Base-by-base conservation (phyloP, 768 basidiomycete species). In the Tulasnella sp. region DNA sequence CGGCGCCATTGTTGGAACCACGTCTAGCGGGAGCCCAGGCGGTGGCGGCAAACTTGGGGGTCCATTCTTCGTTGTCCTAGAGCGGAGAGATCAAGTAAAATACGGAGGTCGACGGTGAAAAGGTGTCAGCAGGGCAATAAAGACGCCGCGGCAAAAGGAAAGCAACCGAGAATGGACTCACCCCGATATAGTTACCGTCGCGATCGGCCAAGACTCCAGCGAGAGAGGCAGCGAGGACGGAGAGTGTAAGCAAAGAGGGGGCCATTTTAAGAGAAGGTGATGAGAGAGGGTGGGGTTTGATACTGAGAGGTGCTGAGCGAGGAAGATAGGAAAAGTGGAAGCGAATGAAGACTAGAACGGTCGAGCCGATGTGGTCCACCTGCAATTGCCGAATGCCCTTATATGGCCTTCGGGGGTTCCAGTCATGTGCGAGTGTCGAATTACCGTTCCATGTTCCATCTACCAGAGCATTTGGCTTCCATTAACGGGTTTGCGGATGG, bases 21-120 rank as follows among this genome's bases (percentile, higher is more conserved):
- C 38, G 37, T 7, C 37, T 19, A 31, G 67, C 8, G 17, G 37
- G 29, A 29, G 42, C 38, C 71, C 71, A 72, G 3, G 38, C 36
- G 40, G 71, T 45, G 37, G 31, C 38, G 42, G 71, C 71, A 36
- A 72, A 72, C 37, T 45, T 29, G 29, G 71, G 71, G 38, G 71
- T 72, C 71, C 71, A 72, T 25, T 72, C 49, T 5, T 52, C 71
- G 71, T 72, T 72, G 71, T 72, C 38, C 71, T 72, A n/a, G 15
- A 22, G 34, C 15, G 19, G 67, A 72, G 42, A 39, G 25, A n/a
- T 4, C 25, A 19, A 52, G 17, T 15, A 19, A 52, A n/a, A n/a
- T 42, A 42, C 9, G 42, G 17, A 42, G 42, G 17, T 8, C 42
- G 42, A 52, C 49, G 49, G 49, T 11, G 64, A n/a, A 67, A 72